Conservation (phyloP, 257 asterid genomes). For the Fraxinus pennsylvanica region DNA sequence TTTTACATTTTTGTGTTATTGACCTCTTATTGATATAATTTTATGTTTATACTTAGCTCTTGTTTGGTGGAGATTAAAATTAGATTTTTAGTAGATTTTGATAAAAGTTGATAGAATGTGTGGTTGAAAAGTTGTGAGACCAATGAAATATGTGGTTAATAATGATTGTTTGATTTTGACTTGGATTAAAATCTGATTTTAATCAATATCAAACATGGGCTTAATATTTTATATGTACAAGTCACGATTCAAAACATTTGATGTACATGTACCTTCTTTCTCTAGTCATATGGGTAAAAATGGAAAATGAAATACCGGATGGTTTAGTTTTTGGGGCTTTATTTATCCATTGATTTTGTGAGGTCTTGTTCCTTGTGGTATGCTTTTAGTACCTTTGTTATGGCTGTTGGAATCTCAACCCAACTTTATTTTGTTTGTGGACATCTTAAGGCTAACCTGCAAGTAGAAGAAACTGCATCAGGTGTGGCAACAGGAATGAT, state of each 20-base stretch:
- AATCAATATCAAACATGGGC: too few species aligned
- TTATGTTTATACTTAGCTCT: not conserved
- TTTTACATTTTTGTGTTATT: not conserved
- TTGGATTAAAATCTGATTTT: too few species aligned
- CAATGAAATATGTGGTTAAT: too few species aligned
- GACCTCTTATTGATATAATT: not conserved
- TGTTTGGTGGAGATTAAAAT: too few species aligned
- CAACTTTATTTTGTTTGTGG: slow-evolving; percentile 21
- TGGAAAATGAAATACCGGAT: not conserved
- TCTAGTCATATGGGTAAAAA: not conserved
- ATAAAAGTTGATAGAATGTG: too few species aligned
- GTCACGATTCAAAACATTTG: not conserved
- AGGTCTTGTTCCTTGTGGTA: not conserved
- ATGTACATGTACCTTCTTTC: not conserved
- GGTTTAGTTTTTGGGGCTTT: not conserved
- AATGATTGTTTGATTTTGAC: too few species aligned
- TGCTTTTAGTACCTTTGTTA: not conserved
- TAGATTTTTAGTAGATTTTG: too few species aligned
- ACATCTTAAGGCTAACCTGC: slow-evolving; percentile 47
- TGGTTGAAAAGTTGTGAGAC: too few species aligned
- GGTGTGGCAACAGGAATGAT: slow-evolving; percentile 92
- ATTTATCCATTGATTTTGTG: slow-evolving; percentile 13
- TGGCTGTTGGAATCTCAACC: slow-evolving; percentile 10
- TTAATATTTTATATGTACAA: not conserved
- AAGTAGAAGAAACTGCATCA: slow-evolving; percentile 88